A percentile compares a stretch with the other conserved stretches of the same genome.
Conservation (phyloP, 2,329 filamentous ascomycete species). For the Chaetomium globosum region DNA sequence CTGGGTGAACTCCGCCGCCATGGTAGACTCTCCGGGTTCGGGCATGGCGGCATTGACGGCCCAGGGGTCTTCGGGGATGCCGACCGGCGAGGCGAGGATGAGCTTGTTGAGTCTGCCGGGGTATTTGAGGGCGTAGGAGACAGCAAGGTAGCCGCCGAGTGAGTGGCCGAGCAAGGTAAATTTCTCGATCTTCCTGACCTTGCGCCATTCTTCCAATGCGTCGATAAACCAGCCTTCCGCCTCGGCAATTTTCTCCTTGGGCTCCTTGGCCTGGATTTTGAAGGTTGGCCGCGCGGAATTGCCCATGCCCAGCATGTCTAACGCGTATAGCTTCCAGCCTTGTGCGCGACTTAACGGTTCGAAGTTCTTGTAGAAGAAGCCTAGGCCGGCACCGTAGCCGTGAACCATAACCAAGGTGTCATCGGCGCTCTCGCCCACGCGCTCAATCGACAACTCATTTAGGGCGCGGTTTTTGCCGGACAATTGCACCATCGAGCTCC, state of each 20-base stretch:
- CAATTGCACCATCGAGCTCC: slow-evolving; percentile 79
- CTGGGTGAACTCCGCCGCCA: slow-evolving; percentile 78
- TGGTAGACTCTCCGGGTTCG: slow-evolving; percentile 70
- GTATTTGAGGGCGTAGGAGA: slow-evolving; percentile 95
- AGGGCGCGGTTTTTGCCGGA: slow-evolving; percentile 83
- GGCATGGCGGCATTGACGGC: slow-evolving; percentile 80
- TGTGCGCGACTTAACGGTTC: slow-evolving; percentile 76
- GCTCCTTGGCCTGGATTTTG: slow-evolving; percentile 79
- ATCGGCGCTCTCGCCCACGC: slow-evolving; percentile 74
- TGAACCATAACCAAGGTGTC: slow-evolving; percentile 95
- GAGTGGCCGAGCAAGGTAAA: slow-evolving; percentile 95
- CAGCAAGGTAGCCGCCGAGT: slow-evolving; percentile 90
- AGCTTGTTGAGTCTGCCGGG: slow-evolving; percentile 93
- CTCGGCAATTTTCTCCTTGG: slow-evolving; percentile 79
- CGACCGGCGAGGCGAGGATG: slow-evolving; percentile 90
- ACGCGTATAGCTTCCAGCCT: slow-evolving; percentile 86
- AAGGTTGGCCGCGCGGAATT: slow-evolving; percentile 83
- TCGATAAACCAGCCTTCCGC: slow-evolving; percentile 97
- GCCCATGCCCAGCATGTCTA: slow-evolving; percentile 96
- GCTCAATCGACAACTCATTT: slow-evolving; percentile 91
- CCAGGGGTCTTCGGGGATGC: slow-evolving; percentile 91
- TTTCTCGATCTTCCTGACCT: slow-evolving; percentile 82
- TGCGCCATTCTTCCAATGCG: slow-evolving; percentile 92
- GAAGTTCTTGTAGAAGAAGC: slow-evolving; percentile 99
- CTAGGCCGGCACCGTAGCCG: slow-evolving; percentile 92